Percentiles rank a stretch among this genome's conserved stretches.
Evolutionary conservation across 345 rosid genomes (phyloP).

Genomic region (Gossypium thurberi): DNA sequence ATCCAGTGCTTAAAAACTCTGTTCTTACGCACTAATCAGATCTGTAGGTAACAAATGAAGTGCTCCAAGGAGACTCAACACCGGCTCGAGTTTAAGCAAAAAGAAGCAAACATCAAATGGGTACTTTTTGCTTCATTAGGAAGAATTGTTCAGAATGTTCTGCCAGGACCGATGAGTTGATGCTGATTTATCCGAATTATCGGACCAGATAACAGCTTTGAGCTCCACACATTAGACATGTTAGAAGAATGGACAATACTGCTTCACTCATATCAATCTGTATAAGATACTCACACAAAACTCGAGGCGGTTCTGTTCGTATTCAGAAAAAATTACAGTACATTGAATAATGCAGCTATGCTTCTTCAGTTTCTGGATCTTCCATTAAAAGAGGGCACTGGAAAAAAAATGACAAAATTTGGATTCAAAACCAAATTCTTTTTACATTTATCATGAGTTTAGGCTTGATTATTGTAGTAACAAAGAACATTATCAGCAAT

Average conservation of each 20-base stretch:
- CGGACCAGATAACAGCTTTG: background rate
- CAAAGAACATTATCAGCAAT: too few relatives aligned
- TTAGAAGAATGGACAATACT: background rate
- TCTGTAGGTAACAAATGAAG: background rate
- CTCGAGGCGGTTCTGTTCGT: background rate
- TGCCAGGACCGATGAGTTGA: background rate
- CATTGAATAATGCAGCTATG: background rate
- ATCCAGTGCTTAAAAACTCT: background rate
- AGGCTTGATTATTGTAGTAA: too few relatives aligned
- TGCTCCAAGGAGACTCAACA: background rate
- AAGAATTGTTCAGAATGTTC: background rate
- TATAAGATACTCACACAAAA: background rate
- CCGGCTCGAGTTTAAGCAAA: background rate
- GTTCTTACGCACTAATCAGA: background rate
- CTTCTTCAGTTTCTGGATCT: conserved; percentile 1
- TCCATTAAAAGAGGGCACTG: background rate
- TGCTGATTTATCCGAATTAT: background rate
- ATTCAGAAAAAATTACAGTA: background rate
- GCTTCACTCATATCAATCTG: background rate
- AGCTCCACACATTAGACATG: background rate
- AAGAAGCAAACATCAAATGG: background rate
- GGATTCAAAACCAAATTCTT: background rate
- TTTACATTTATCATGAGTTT: background rate
- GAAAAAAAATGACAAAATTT: background rate
- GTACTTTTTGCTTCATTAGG: background rate